These are phyloP conservation scores for Dianthus caryophyllus DNA, from an alignment of 148 eudicot species.

Conservation along the genomic window DNA sequence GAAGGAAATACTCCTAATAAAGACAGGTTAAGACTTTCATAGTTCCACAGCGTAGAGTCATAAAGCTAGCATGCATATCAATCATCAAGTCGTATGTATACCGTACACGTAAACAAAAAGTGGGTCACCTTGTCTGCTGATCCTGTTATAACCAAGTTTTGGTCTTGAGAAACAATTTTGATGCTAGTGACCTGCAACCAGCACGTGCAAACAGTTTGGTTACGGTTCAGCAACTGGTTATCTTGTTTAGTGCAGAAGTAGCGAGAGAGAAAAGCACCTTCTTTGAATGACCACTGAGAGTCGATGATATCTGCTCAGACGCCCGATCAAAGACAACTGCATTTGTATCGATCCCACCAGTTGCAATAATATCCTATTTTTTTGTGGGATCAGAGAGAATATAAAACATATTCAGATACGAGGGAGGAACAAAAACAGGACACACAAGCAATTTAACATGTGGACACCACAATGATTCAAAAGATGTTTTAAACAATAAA, in stretches of 20 bases:
- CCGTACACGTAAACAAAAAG: not conserved
- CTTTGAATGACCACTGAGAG: slow-evolving; percentile 95
- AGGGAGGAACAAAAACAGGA: not conserved
- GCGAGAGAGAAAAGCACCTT: slow-evolving; percentile 40
- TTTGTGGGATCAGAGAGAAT: not conserved
- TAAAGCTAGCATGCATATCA: not conserved
- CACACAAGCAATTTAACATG: not conserved
- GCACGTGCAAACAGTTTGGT: not conserved
- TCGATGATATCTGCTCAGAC: slow-evolving; percentile 75
- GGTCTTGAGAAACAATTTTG: slow-evolving; percentile 63
- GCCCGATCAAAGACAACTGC: slow-evolving; percentile 75
- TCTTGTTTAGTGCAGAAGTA: slow-evolving; percentile 3
- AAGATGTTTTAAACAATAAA: not conserved
- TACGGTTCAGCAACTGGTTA: not conserved
- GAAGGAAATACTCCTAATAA: not conserved
- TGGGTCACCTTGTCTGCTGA: slow-evolving; percentile 81
- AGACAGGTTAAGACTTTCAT: not conserved
- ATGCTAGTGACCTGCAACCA: slow-evolving; percentile 67
- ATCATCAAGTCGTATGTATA: not conserved
- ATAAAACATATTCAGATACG: not conserved
- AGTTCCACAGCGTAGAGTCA: not conserved
- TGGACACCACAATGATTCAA: not conserved
- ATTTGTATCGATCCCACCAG: slow-evolving; percentile 85
- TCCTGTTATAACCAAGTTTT: slow-evolving; percentile 60
- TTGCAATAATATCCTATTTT: slow-evolving; percentile 73